Evolutionary conservation across 306 rosid species (phyloP).

Genomic region (Inga oerstediana): DNA sequence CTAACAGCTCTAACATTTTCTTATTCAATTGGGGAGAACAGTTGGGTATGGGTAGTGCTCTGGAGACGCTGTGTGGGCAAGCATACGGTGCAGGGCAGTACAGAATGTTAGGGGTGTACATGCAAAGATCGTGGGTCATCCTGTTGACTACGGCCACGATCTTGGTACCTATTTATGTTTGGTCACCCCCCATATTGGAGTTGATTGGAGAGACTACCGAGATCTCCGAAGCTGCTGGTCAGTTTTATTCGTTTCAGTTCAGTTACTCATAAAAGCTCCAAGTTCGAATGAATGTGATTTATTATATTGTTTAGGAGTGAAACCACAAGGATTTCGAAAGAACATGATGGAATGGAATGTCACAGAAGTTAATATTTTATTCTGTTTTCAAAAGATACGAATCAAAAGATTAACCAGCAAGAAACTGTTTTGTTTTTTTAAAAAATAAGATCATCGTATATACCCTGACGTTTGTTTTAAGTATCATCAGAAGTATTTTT

Average conservation of each 20-base stretch:
- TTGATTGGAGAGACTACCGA: conserved; percentile 54
- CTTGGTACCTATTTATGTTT: conserved; percentile 64
- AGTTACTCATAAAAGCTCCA: neutral
- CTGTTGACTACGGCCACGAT: conserved; percentile 47
- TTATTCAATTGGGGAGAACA: conserved; percentile 32
- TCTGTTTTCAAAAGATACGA: neutral
- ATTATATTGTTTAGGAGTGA: neutral
- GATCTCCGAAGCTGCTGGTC: conserved; percentile 71
- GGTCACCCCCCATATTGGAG: conserved; percentile 71
- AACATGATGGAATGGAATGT: neutral
- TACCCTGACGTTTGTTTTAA: neutral
- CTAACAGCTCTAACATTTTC: neutral
- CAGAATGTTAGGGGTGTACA: conserved; percentile 76
- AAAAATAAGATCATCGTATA: neutral
- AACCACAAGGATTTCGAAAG: neutral
- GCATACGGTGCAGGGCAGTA: conserved; percentile 75
- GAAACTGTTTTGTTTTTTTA: neutral
- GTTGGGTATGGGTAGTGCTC: conserved; percentile 92
- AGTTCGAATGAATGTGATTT: neutral
- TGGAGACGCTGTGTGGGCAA: conserved; percentile 86
- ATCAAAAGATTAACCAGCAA: neutral
- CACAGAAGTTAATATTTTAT: neutral
- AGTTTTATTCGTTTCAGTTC: conserved; percentile 22
- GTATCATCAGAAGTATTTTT: neutral
- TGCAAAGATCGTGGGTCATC: conserved; percentile 90